Evolutionary conservation across 352 stramenopile species (phyloP).

Genomic region (Phytopythium boreale): DNA sequence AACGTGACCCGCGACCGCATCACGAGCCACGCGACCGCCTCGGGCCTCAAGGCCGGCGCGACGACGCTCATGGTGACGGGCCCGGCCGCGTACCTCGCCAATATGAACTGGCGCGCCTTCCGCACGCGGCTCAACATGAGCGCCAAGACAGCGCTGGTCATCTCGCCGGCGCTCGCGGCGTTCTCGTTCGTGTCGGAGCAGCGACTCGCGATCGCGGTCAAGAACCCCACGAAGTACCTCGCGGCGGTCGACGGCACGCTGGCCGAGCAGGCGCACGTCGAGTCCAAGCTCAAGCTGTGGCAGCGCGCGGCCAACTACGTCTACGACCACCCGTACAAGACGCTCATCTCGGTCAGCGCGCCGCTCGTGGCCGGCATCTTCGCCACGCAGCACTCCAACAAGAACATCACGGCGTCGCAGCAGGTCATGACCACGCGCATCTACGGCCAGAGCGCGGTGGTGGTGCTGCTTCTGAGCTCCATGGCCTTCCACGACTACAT

Average conservation of each 20-base stretch:
- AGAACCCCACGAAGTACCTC: conserved; percentile 62
- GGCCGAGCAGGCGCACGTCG: conserved; percentile 26
- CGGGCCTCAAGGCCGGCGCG: conserved; percentile 48
- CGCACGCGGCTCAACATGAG: conserved; percentile 52
- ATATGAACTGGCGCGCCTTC: conserved; percentile 54
- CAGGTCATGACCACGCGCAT: conserved; percentile 78
- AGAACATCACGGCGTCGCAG: conserved; percentile 51
- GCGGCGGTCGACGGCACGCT: conserved; percentile 29
- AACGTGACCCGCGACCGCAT: conserved; percentile 64
- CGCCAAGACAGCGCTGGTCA: conserved; percentile 59
- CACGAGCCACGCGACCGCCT: conserved; percentile 60
- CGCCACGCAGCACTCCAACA: conserved; percentile 49
- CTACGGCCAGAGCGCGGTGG: conserved; percentile 57
- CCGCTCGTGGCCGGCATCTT: conserved; percentile 31
- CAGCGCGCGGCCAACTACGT: conserved; percentile 56
- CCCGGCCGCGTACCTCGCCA: conserved; percentile 26
- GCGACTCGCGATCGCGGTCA: conserved; percentile 28
- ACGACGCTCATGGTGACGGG: conserved; percentile 22
- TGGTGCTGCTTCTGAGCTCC: conserved; percentile 51
- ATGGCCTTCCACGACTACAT: conserved; percentile 80
- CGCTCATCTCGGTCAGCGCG: conserved; percentile 38
- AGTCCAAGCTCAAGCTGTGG: conserved; percentile 33
- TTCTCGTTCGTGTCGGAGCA: conserved; percentile 53
- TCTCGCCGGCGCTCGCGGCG: conserved; percentile 25
- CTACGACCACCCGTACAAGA: conserved; percentile 64